A percentile compares a stretch with the other conserved stretches of the same genome.
Conservation (phyloP, 164 flowering plant species). For the Protea cynaroides region DNA sequence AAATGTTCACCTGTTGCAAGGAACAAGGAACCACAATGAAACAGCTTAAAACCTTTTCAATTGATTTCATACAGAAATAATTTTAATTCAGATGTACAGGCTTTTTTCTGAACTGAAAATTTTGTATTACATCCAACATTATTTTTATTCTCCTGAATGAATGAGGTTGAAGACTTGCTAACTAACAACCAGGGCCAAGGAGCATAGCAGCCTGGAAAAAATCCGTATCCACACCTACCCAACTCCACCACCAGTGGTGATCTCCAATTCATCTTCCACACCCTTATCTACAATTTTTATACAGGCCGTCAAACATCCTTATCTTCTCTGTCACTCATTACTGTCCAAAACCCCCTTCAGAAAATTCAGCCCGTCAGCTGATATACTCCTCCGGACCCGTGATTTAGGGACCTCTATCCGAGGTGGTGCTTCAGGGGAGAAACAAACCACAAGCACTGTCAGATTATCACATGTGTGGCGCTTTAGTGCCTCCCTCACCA, state of each 20-base stretch:
- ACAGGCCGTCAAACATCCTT: slow-evolving; percentile 5
- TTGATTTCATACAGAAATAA: not conserved
- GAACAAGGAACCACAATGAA: no score
- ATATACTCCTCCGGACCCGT: slow-evolving; percentile 65
- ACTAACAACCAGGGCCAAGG: slow-evolving; percentile 7
- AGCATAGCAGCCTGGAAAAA: not conserved
- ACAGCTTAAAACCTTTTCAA: not conserved
- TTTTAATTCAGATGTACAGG: not conserved
- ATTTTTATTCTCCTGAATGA: not conserved
- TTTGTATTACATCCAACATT: not conserved
- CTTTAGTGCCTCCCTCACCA: slow-evolving; percentile 84
- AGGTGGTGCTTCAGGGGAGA: slow-evolving; percentile 84
- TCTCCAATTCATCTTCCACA: not conserved
- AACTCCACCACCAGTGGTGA: not conserved
- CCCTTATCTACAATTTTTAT: not conserved
- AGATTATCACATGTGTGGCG: slow-evolving; percentile 79
- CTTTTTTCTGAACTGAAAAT: not conserved
- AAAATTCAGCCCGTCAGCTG: slow-evolving; percentile 73
- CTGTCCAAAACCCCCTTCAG: slow-evolving; percentile 70
- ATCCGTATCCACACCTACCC: not conserved
- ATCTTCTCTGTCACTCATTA: slow-evolving; percentile 12
- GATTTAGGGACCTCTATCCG: slow-evolving; percentile 55
- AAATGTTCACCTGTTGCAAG: no score
- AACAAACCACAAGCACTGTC: slow-evolving; percentile 80
- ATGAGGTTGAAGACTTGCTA: not conserved